phyloP scores from a whole-genome alignment of 495 filamentous ascomycete species.

The Tetracladium marchalianum region DNA sequence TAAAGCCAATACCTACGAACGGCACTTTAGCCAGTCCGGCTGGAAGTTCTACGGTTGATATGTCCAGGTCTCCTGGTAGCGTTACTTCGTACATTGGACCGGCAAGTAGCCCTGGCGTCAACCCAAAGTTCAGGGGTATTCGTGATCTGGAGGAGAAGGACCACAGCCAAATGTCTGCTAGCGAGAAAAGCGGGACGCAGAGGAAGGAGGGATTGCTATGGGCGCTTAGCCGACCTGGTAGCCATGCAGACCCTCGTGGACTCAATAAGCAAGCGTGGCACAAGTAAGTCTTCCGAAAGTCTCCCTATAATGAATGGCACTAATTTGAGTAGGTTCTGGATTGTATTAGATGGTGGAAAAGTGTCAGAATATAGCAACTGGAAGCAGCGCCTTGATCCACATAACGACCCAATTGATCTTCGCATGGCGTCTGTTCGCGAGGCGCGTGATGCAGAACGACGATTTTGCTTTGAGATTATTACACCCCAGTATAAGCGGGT shows the following conservation, averaged over 20 bases:
- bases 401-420: conserved; percentile 97
- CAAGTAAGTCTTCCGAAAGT: conserved; percentile 60
- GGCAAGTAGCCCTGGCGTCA: conserved; percentile 12
- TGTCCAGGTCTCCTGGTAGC: conserved; percentile 26
- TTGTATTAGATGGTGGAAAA: conserved; percentile 92
- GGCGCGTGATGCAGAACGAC: conserved; percentile 83
- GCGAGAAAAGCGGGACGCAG: conserved; percentile 41
- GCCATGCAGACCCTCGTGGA: conserved; percentile 88
- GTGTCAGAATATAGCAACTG: conserved; percentile 98
- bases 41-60: conserved; percentile 21
- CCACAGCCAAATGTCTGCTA: conserved; percentile 30
- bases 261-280: conserved; percentile 98
- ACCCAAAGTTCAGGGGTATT: conserved; percentile 73
- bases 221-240: conserved; percentile 87
- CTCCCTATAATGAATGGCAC: background rate
- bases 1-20: conserved; percentile 23
- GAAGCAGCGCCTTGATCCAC: conserved; percentile 93
- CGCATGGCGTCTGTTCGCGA: conserved; percentile 95
- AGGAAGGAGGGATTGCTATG: conserved; percentile 89
- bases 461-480: conserved; percentile 98
- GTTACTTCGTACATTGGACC: conserved; percentile 25
- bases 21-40: conserved; percentile 25
- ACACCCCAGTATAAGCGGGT: conserved; percentile 94
- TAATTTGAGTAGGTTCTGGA: conserved; percentile 69
- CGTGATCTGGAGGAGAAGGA: conserved; percentile 83